Evolutionary conservation across 768 basidiomycete genomes (phyloP).

Genomic region (Serendipita indica): DNA sequence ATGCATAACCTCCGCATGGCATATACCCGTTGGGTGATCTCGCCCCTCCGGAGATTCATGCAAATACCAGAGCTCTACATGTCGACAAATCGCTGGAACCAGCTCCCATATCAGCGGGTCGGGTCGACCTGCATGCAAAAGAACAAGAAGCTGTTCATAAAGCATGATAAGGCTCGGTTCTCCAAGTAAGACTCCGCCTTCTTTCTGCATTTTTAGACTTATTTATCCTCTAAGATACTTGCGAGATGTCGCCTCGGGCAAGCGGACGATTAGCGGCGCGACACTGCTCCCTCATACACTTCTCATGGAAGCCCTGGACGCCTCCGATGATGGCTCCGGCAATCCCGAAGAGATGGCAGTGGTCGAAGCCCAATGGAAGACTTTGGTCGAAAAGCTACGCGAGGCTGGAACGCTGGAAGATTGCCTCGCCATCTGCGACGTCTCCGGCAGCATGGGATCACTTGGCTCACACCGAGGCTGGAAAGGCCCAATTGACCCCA

Average conservation of each 20-base stretch:
- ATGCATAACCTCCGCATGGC: conserved; percentile 37
- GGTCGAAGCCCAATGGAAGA: conserved; percentile 51
- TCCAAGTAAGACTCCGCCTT: conserved; percentile 1
- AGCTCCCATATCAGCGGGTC: conserved; percentile 45
- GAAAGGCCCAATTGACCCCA: conserved; percentile 25
- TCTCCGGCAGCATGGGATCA: conserved; percentile 56
- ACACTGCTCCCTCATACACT: conserved; percentile 53
- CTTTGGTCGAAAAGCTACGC: conserved; percentile 38
- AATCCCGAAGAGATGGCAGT: conserved; percentile 27
- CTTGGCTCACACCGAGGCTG: conserved; percentile 14
- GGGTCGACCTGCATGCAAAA: conserved; percentile 46
- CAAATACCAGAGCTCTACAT: conserved; percentile 46
- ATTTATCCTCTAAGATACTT: conserved; percentile 30
- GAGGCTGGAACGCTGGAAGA: conserved; percentile 44
- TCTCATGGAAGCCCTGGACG: conserved; percentile 26
- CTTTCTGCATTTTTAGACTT: neutral
- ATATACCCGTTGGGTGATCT: conserved; percentile 45
- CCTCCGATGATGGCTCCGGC: conserved; percentile 23
- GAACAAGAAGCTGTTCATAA: conserved; percentile 39
- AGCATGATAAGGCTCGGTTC: conserved; percentile 47
- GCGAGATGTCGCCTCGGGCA: conserved; percentile 38
- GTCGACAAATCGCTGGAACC: conserved; percentile 41
- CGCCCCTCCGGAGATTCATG: conserved; percentile 34
- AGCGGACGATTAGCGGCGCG: conserved; percentile 45
- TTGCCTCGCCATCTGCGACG: conserved; percentile 54